Evolutionary conservation across 1,139 yeast species (phyloP), one percentile per base, ranked within the genome.

Genomic region (Torulaspora pretoriensis): DNA sequence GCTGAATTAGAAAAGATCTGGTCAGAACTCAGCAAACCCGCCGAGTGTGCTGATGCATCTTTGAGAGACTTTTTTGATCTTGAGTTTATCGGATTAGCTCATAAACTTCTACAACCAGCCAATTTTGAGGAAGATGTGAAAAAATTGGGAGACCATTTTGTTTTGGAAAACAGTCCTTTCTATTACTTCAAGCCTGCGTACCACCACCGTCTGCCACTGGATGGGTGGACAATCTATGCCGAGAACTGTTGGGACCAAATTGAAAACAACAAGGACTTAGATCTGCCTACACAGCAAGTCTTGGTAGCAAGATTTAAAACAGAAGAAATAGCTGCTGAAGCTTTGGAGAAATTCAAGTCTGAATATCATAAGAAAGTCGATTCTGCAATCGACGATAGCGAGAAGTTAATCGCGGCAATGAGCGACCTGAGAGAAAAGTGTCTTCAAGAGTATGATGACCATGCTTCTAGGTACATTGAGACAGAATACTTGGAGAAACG

Each of bases 141-240:
- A 38, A 51, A 61, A 4, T 72, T 92, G 52, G 92, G 95, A 19
- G 81, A 80, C 55, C 64, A 69, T 28, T 72, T 74, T 49, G 51
- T 59, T 2, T 35, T 45, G 9, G 51, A 54, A 36, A 48, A 49
- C 4, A 42, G 56, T 3, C 52, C 63, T 5, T 51, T 59, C 3
- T 70, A 67, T n/a, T 74, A 72, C 47, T 86, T 88, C 70, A 77
- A 78, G 52, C 75, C 77, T 1, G 74, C 78, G 43, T 90, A 89
- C 62, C 96, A 88, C 60, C 90, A 94, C 54, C 74, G 77, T 43
- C 80, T 92, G 40, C 98, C 98, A 5, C 74, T 92, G 41, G 98
- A 92, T 65, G 98, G 97, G 10, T 92, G 98, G 97, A 78, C 94
- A 4, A 69, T 89, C 68, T 92, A 92, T 60, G 90, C 97, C 1